phyloP scores from a whole-genome alignment of 805 yeast genomes.

The Pichia phayaonensis region DNA sequence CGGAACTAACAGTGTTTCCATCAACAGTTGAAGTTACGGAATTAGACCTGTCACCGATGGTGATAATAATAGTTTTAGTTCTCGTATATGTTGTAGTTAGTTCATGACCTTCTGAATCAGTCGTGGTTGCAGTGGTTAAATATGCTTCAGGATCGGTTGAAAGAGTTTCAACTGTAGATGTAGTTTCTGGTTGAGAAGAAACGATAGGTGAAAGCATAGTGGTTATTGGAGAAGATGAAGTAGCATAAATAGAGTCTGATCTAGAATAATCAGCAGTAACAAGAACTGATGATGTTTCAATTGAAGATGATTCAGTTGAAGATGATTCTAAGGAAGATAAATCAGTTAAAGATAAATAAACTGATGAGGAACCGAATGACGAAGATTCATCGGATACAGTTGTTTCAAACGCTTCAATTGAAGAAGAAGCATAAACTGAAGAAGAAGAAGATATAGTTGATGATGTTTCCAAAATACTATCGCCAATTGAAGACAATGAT shows the following conservation, averaged over 20 bases:
- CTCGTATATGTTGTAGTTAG: conserved; percentile 3
- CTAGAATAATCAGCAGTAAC: neutral
- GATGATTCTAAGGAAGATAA: neutral
- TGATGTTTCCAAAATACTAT: neutral
- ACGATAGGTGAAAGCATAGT: neutral
- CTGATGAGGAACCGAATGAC: no score
- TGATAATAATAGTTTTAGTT: conserved; percentile 5
- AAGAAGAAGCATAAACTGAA: neutral
- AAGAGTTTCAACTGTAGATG: neutral
- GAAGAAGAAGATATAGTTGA: neutral
- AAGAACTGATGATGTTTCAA: no score
- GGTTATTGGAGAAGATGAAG: neutral
- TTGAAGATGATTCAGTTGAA: neutral
- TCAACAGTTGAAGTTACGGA: neutral
- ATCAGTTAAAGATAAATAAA: no score
- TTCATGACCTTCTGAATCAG: conserved; percentile 1
- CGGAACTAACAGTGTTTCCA: neutral
- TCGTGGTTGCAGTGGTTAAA: neutral
- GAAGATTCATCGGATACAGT: neutral
- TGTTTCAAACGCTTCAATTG: neutral
- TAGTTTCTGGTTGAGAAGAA: neutral
- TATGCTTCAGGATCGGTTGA: neutral
- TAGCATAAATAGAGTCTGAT: neutral
- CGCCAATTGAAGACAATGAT: neutral
- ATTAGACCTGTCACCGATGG: neutral